Conservation (phyloP, 495 filamentous ascomycete species). For the Aspergillus cavernicola region DNA sequence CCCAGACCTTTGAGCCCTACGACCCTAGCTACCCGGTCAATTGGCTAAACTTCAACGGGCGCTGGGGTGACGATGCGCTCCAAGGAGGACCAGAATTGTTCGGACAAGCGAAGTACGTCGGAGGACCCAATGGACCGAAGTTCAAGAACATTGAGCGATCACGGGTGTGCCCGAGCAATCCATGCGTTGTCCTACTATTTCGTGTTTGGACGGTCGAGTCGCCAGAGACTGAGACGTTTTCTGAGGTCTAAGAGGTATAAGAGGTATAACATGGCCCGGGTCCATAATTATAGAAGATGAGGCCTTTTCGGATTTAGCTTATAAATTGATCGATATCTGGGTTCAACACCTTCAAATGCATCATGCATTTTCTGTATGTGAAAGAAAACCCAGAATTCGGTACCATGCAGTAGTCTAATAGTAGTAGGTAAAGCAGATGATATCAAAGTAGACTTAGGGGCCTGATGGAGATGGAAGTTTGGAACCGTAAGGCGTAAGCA, state of each 20-base stretch:
- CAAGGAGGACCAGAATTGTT: constrained; percentile 49
- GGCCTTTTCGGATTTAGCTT: no score
- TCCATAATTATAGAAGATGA: no score
- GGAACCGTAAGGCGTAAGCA: background rate
- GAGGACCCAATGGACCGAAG: constrained; percentile 54
- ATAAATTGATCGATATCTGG: no score
- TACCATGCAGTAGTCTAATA: no score
- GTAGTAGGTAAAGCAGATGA: background rate
- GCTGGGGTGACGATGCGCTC: constrained; percentile 58
- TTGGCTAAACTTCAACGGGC: constrained; percentile 52
- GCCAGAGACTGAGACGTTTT: constrained; percentile 3
- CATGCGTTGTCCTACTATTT: constrained; percentile 35
- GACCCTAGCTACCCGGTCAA: constrained; percentile 37
- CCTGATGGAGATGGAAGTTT: background rate
- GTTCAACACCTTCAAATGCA: no score
- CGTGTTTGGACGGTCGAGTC: constrained; percentile 18
- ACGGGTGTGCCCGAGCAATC: constrained; percentile 40
- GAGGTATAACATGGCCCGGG: no score
- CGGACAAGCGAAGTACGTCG: constrained; percentile 43
- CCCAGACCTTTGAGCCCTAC: constrained; percentile 40
- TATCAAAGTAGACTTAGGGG: background rate
- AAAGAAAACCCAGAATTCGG: no score
- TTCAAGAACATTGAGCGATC: constrained; percentile 49
- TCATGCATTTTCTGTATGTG: no score
- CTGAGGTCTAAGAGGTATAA: no score